Evolutionary conservation across 139 green algal genomes (phyloP).

Genomic region (Asterochloris sp.): DNA sequence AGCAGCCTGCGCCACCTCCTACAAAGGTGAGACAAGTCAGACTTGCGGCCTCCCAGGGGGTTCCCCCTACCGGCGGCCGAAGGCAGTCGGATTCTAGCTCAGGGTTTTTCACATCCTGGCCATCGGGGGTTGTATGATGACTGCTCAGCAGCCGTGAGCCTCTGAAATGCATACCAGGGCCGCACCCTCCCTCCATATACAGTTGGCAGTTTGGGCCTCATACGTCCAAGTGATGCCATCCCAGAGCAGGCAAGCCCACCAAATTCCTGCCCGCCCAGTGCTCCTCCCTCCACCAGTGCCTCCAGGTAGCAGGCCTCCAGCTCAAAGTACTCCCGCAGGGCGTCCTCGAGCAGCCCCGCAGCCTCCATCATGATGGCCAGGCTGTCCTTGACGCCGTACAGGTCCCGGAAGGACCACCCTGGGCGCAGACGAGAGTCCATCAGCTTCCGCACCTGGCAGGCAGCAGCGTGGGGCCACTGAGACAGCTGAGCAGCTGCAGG

Average conservation of each 20-base stretch:
- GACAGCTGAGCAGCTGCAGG: neutral
- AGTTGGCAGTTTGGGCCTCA: too few relatives aligned
- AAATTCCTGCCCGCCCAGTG: constrained; percentile 27
- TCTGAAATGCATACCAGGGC: too few relatives aligned
- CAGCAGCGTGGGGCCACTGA: neutral
- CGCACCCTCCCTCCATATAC: too few relatives aligned
- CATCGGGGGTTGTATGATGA: too few relatives aligned
- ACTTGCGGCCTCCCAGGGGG: too few relatives aligned
- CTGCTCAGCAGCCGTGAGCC: too few relatives aligned
- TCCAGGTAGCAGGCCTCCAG: constrained; percentile 82
- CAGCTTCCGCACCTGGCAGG: constrained; percentile 53
- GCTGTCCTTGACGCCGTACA: constrained; percentile 88
- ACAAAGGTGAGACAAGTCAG: too few relatives aligned
- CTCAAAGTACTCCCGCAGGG: constrained; percentile 83
- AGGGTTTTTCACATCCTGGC: too few relatives aligned
- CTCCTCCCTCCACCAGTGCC: constrained; percentile 23
- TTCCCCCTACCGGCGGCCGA: too few relatives aligned
- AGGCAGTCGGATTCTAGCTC: too few relatives aligned
- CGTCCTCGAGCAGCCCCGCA: constrained; percentile 62
- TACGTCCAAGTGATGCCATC: too few relatives aligned
- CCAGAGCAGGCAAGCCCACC: constrained; percentile 20
- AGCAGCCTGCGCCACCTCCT: too few relatives aligned
- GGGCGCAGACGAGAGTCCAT: constrained; percentile 61
- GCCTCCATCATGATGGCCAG: constrained; percentile 79
- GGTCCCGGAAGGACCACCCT: constrained; percentile 66